Conservation (phyloP, 768 basidiomycete species). For the Boletus patriciae region DNA sequence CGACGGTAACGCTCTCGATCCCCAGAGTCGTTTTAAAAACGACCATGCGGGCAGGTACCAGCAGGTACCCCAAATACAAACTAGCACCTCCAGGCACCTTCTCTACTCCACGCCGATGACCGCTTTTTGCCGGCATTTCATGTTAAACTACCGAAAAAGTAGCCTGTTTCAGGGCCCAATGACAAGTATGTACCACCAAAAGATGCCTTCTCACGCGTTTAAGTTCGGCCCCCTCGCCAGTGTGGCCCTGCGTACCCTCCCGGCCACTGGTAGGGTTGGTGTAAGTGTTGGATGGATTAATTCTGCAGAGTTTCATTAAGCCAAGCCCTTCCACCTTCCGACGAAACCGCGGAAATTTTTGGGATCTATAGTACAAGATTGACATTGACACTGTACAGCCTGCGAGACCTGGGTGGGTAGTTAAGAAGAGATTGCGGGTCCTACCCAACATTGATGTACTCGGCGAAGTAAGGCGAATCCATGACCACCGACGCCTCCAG, state of each 20-base stretch:
- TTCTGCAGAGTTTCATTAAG: not conserved
- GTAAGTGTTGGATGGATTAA: not conserved
- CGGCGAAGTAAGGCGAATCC: slow-evolving; percentile 7
- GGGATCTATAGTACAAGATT: not conserved
- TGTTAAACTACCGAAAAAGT: not conserved
- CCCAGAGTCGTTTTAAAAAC: not conserved
- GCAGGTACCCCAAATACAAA: not conserved
- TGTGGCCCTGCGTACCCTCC: not conserved
- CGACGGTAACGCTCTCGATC: not conserved
- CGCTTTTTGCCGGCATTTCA: not conserved
- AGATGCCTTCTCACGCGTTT: not conserved
- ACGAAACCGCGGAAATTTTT: slow-evolving; percentile 4
- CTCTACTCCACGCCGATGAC: not conserved
- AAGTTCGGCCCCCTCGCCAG: not conserved
- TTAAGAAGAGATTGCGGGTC: not conserved
- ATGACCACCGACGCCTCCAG: slow-evolving; percentile 10
- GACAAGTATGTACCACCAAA: too few relatives aligned
- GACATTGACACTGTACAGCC: not conserved
- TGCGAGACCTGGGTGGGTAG: not conserved
- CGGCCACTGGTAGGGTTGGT: not conserved
- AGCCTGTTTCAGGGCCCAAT: not conserved
- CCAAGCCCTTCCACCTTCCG: not conserved
- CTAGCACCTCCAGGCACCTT: not conserved
- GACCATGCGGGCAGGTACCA: not conserved
- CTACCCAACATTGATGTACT: slow-evolving; percentile 10